Evolutionary conservation across 208 protist genomes (phyloP).

Genomic region (Leishmania tarentolae): DNA sequence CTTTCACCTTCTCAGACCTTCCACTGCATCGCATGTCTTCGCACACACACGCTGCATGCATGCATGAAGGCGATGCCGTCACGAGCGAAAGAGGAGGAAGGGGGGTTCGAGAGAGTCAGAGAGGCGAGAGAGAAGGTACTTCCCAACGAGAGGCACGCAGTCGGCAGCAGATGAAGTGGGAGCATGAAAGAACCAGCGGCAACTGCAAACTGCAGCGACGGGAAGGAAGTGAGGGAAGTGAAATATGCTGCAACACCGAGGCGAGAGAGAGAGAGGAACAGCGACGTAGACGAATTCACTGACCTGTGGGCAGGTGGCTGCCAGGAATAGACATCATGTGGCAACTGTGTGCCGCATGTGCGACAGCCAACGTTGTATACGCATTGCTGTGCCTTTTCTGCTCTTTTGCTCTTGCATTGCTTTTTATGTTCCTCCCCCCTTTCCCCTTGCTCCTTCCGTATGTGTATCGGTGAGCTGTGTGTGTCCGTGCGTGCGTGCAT

Average conservation of each 20-base stretch:
- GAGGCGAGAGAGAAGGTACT: not conserved
- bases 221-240: not conserved
- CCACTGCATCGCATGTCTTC: not conserved
- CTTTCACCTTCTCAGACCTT: not conserved
- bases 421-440: not conserved
- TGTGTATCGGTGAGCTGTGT: not conserved
- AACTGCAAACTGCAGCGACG: not conserved
- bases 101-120: not conserved
- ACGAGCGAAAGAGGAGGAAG: not conserved
- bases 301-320: not conserved
- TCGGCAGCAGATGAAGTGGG: not conserved
- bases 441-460: not conserved
- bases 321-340: not conserved
- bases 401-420: not conserved
- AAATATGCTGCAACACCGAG: not conserved
- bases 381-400: not conserved
- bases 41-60: slow-evolving; percentile 9
- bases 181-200: not conserved
- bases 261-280: not conserved
- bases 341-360: not conserved
- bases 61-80: not conserved
- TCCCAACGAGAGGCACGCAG: not conserved
- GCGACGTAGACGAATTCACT: not conserved
- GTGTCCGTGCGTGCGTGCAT: not conserved
- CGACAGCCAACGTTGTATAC: not conserved